Evolutionary conservation across 2,329 filamentous ascomycete species (phyloP), one percentile per base, ranked within the genome.

Genomic region (Ramularia endophylla): DNA sequence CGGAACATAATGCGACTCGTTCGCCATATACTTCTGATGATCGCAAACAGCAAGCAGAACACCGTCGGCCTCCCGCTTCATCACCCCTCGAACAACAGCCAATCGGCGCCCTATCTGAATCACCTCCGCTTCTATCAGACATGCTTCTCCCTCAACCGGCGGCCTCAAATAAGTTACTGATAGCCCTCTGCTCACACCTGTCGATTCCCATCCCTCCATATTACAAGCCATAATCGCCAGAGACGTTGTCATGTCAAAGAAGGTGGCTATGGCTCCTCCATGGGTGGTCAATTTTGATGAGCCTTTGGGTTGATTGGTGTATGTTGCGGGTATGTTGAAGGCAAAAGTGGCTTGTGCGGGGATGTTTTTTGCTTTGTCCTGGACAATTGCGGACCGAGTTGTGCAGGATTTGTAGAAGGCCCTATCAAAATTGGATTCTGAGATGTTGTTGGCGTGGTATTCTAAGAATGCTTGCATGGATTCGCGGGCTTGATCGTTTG

Each of bases 221-320:
- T 43, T 43, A 30, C 44, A 40, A 8, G 34, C 44, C n/a, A 42
- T 32, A 13, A 51, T 40, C 4, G 66, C 57, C 8, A 65, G 54
- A 2, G 61, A 65, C 2, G 69, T 71, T 38, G 66, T 65, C 59
- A 77, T 71, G 51, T 79, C 75, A 44, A 75, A 75, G 36, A 76
- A 70, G 12, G 73, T 61, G 0, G 70, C 69, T 0, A 71, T 70
- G 3, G 72, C 72, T 8, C 73, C 74, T 13, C 52, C 51, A 35
- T 55, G 52, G 8, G 45, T 51, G 9, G 46, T 47, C 27, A 43
- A 40, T 4, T 25, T 41, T 11, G 28, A 13, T 38, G 28, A 37
- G 16, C 34, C 41, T 17, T 27, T 27, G 5, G 50, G 49, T 29
- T 46, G 46, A 28, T 52, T 52, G 29, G 35, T 36, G 27, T 48